These are phyloP conservation scores for Papiliotrema laurentii DNA, from an alignment of 1,284 basidiomycete species.

Conservation along the genomic window DNA sequence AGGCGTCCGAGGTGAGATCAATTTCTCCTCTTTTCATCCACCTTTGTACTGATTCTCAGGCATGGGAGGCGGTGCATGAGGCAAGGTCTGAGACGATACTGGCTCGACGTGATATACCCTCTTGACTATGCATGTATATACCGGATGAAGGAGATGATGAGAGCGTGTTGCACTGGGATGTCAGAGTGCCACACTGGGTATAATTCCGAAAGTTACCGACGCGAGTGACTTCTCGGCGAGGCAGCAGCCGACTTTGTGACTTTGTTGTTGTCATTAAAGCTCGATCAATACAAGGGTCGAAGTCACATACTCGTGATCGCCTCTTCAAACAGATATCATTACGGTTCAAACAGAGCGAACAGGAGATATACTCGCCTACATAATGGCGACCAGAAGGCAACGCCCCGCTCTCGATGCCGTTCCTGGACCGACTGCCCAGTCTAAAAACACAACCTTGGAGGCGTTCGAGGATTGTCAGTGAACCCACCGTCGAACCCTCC, in stretches of 20 bases:
- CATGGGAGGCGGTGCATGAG: slow-evolving; percentile 10
- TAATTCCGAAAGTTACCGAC: neutral
- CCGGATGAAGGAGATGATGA: too few species aligned
- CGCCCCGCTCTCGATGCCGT: neutral
- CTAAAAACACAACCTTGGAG: neutral
- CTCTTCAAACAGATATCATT: too few species aligned
- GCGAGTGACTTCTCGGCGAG: slow-evolving; percentile 2
- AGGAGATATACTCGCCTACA: neutral
- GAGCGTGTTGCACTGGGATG: neutral
- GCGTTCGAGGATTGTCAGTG: slow-evolving; percentile 8
- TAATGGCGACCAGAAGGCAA: neutral
- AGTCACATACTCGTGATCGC: neutral
- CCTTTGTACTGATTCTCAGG: neutral
- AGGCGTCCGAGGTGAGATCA: slow-evolving; percentile 36
- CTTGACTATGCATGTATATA: neutral
- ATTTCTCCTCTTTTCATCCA: too few species aligned
- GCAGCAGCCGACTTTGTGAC: neutral
- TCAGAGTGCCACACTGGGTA: neutral
- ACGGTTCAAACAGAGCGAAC: neutral
- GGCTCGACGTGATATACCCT: neutral
- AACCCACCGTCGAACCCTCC: neutral
- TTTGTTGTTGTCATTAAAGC: slow-evolving; percentile 1
- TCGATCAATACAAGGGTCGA: neutral
- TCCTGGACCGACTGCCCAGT: neutral
- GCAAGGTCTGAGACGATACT: neutral